Percentiles rank a stretch among this genome's conserved stretches.
These are phyloP conservation scores for Furcasterigmium furcatum DNA, from an alignment of 2,329 filamentous ascomycete genomes.

Conservation along the genomic window DNA sequence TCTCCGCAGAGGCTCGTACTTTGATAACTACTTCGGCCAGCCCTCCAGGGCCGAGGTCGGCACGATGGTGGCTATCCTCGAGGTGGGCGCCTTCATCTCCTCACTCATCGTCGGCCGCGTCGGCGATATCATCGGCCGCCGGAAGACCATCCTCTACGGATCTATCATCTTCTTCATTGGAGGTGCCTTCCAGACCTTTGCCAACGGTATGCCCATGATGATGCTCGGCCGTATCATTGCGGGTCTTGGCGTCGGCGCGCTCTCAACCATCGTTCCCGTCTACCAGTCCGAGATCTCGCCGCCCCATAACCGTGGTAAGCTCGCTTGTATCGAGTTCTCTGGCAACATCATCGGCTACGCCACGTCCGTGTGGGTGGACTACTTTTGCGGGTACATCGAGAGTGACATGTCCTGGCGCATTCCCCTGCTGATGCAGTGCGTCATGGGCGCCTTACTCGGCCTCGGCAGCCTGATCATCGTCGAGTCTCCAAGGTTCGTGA, in stretches of 20 bases:
- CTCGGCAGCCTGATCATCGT: conserved; percentile 89
- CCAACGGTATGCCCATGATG: conserved; percentile 88
- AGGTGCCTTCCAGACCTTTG: conserved; percentile 79
- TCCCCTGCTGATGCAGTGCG: conserved; percentile 85
- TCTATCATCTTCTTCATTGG: conserved; percentile 84
- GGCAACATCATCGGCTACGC: conserved; percentile 96
- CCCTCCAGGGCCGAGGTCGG: conserved; percentile 85
- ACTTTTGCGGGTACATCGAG: conserved; percentile 89
- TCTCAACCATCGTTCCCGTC: conserved; percentile 89
- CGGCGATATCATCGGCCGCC: conserved; percentile 86
- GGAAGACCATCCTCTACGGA: conserved; percentile 89
- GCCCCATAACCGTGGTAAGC: conserved; percentile 89
- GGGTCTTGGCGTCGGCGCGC: conserved; percentile 80
- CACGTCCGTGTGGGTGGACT: conserved; percentile 97
- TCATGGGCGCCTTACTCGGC: conserved; percentile 86
- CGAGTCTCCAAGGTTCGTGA: conserved; percentile 94
- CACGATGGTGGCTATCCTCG: conserved; percentile 96
- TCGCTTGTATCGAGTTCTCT: conserved; percentile 97
- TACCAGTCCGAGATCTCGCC: conserved; percentile 96
- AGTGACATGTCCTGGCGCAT: conserved; percentile 86
- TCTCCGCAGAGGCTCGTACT: conserved; percentile 70
- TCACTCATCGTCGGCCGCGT: conserved; percentile 83
- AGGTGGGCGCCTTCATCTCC: conserved; percentile 87
- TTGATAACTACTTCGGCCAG: conserved; percentile 89
- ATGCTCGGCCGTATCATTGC: conserved; percentile 77